A percentile compares a stretch with the other conserved stretches of the same genome.
phyloP scores from a whole-genome alignment of 139 green algal species.

The Chlorella sp. region DNA sequence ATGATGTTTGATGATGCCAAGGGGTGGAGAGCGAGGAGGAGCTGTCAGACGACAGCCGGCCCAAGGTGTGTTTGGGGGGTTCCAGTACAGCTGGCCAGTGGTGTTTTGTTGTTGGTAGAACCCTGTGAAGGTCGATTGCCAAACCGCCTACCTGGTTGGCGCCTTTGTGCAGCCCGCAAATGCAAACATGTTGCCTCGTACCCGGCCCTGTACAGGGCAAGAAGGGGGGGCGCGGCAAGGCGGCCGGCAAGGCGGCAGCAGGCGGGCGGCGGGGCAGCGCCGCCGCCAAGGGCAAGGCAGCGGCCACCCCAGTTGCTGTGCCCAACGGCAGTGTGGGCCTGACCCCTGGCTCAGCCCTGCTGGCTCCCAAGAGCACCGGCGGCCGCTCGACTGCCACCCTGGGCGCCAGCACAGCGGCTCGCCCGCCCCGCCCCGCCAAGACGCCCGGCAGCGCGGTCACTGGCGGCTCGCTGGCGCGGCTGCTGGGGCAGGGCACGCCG shows the following conservation, averaged over 20 bases:
- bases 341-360: conserved; percentile 4
- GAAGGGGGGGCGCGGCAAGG: background rate
- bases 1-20: background rate
- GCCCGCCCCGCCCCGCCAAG: conserved; percentile 21
- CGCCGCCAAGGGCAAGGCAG: background rate
- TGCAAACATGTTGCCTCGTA: no score
- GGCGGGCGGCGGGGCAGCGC: background rate
- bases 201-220: conserved; percentile 44
- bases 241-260: background rate
- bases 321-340: conserved; percentile 29
- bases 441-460: conserved; percentile 15
- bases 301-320: conserved; percentile 19
- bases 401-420: background rate
- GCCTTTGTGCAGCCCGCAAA: no score
- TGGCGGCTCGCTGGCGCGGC: background rate
- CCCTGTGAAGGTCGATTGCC: no score
- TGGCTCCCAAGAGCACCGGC: background rate
- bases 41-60: background rate
- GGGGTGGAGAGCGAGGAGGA: background rate
- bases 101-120: no score
- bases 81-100: no score
- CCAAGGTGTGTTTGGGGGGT: no score
- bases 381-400: background rate
- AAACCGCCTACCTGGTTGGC: no score
- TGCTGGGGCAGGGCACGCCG: no score